Evolutionary conservation across 1,284 basidiomycete species (phyloP).

Genomic region (Fomitopsis palustris): DNA sequence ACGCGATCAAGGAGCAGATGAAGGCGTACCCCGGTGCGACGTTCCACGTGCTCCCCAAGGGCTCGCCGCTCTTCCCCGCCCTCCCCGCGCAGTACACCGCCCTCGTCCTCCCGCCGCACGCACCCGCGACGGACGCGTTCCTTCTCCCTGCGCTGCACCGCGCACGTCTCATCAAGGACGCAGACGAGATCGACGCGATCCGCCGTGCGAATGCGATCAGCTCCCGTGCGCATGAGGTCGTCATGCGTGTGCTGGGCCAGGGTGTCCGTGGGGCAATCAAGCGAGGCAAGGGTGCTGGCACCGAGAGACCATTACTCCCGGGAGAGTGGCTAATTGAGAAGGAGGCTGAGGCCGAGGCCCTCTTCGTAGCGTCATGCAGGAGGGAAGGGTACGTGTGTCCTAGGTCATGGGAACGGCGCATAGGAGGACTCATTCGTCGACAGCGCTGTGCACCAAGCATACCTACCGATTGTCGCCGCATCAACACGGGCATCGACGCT

Average conservation of each 20-base stretch:
- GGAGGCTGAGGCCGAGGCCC: slow-evolving; percentile 87
- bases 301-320: slow-evolving; percentile 55
- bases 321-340: slow-evolving; percentile 85
- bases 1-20: slow-evolving; percentile 49
- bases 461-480: slow-evolving; percentile 86
- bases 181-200: slow-evolving; percentile 71
- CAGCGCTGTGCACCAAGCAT: slow-evolving; percentile 83
- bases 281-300: slow-evolving; percentile 40
- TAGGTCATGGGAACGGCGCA: background rate
- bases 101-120: slow-evolving; percentile 32
- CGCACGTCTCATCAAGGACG: slow-evolving; percentile 76
- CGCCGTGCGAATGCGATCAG: slow-evolving; percentile 80
- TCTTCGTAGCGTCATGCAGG: slow-evolving; percentile 85
- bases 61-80: slow-evolving; percentile 52
- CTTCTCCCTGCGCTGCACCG: slow-evolving; percentile 74
- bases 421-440: background rate
- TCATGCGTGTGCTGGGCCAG: slow-evolving; percentile 86
- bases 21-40: slow-evolving; percentile 57
- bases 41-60: slow-evolving; percentile 60
- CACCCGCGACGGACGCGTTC: slow-evolving; percentile 49
- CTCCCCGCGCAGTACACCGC: slow-evolving; percentile 40
- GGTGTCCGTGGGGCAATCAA: slow-evolving; percentile 58
- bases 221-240: slow-evolving; percentile 81
- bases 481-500: slow-evolving; percentile 82
- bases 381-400: slow-evolving; percentile 65